Evolutionary conservation across 208 protist genomes (phyloP).

Genomic region (Porcisia deanei): DNA sequence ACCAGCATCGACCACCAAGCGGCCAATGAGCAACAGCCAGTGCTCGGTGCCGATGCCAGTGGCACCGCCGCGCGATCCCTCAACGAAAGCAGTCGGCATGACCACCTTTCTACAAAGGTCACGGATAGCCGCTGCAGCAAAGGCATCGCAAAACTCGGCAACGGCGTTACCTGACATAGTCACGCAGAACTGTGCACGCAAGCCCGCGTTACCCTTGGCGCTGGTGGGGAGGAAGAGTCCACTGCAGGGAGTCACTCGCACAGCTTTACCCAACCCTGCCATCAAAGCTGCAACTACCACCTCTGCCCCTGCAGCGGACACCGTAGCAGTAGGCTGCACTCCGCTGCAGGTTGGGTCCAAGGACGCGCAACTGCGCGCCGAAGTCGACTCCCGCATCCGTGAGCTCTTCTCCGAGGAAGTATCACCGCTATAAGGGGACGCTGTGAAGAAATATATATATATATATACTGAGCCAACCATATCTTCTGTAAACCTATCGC

Average conservation of each 20-base stretch:
- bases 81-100: neutral
- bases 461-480: no score
- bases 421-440: neutral
- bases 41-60: slow-evolving; percentile 3
- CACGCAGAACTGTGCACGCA: neutral
- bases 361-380: slow-evolving; percentile 1
- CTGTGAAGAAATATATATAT: neutral
- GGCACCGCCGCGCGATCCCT: slow-evolving; percentile 6
- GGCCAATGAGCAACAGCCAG: neutral
- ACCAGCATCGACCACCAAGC: neutral
- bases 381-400: slow-evolving; percentile 21
- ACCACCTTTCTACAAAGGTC: slow-evolving; percentile 4
- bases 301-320: neutral
- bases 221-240: neutral
- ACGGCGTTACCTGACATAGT: neutral
- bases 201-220: no score
- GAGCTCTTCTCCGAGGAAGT: slow-evolving; percentile 22
- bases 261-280: neutral
- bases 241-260: neutral
- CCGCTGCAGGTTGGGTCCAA: neutral
- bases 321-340: neutral
- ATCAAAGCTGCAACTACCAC: neutral
- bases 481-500: no score
- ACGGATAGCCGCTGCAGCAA: neutral
- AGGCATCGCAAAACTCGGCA: neutral